phyloP scores from a whole-genome alignment of 345 rosid genomes.

The Jatropha curcas region DNA sequence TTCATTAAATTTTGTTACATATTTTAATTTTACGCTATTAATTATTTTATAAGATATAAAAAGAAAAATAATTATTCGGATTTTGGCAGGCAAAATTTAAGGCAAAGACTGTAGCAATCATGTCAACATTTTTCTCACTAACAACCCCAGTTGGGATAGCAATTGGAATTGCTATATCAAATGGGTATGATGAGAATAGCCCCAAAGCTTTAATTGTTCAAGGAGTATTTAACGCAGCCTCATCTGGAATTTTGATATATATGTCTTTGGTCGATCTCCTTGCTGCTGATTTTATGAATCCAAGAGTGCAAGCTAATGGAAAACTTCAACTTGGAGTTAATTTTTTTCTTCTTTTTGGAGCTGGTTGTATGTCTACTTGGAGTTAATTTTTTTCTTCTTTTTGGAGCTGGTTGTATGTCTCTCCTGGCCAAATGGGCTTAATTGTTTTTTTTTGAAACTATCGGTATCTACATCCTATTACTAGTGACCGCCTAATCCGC shows the following conservation, averaged over 20 bases:
- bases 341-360: too few relatives aligned
- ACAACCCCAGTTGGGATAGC: conserved; percentile 65
- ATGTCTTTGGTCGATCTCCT: conserved; percentile 75
- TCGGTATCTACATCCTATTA: too few relatives aligned
- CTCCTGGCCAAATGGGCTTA: conserved; percentile 69
- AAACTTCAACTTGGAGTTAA: too few relatives aligned
- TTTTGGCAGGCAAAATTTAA: background rate
- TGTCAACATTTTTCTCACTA: conserved; percentile 63
- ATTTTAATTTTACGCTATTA: too few relatives aligned
- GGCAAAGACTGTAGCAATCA: background rate
- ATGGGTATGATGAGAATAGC: conserved; percentile 46
- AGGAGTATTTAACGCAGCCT: conserved; percentile 62
- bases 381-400: conserved; percentile 52
- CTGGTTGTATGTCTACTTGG: too few relatives aligned
- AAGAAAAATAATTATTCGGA: background rate
- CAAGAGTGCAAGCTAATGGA: conserved; percentile 46
- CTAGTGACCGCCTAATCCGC: too few relatives aligned
- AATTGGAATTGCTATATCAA: conserved; percentile 56
- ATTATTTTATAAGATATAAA: too few relatives aligned
- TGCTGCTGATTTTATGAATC: conserved; percentile 60
- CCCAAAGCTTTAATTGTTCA: conserved; percentile 40
- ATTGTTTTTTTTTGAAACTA: too few relatives aligned
- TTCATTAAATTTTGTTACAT: too few relatives aligned
- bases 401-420: conserved; percentile 67
- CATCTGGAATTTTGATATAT: conserved; percentile 70